Evolutionary conservation across 805 yeast genomes (phyloP), one percentile per base, ranked within the genome.

Genomic region (Candida adriatica): DNA sequence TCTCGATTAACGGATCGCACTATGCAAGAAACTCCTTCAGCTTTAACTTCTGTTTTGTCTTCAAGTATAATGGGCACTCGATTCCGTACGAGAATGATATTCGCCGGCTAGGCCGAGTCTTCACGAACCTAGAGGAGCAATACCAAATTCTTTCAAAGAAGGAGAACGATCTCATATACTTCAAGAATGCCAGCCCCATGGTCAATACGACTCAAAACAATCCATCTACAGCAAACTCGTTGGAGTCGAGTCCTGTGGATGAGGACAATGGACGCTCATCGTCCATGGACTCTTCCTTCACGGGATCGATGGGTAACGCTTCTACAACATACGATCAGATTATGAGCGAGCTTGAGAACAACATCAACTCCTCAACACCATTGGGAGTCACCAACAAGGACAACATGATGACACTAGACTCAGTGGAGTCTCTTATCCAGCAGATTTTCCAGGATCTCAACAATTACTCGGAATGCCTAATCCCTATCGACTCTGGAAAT

Each of bases 381-480:
- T 29, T 50, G 3, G 56, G 55, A 6, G 36, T 46, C 6, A 34
- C 40, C 6, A 40, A 35, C 16, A 46, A 44, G 20, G 41, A 38
- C 10, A 44, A 40, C 23, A 37, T 40, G 26, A 33, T 51, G 14
- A 48, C 40, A 18, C 42, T 64, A 8, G 58, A 67, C 6, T 69
- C 79, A 0, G 75, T 94, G 26, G 81, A 79, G 44, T 79, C 84
- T 44, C 62, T 90, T 32, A 73, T 92, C 15, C 86, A 85, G 54
- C 96, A 92, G 53, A 70, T 92, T n/a, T 88, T 69, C 50, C 96
- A 88, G 56, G 99, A 92, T 55, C 64, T 92, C 43, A 94, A 92
- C 58, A 86, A 84, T 52, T 94, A 88, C 58, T 85, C 95, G 0
- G 99, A 92, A 55, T 92, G 99, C 58, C 73, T 87, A 54, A 90